A percentile compares a stretch with the other conserved stretches of the same genome.
phyloP scores from a whole-genome alignment of 78 protist species.

The Dictyostelium purpureum region DNA sequence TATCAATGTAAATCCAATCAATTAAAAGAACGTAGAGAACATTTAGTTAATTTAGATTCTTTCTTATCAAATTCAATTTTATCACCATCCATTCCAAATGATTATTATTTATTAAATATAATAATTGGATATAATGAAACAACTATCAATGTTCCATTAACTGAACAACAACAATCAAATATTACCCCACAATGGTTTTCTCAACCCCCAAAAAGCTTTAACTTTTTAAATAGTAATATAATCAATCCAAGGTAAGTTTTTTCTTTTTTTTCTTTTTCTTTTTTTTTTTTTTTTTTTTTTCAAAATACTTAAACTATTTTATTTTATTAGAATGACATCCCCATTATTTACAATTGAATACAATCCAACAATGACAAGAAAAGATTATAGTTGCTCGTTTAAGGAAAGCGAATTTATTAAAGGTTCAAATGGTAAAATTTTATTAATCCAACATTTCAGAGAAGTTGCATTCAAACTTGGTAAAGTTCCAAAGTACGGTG shows the following conservation, averaged over 20 bases:
- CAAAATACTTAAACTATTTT: background rate
- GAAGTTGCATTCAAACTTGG: constrained; percentile 66
- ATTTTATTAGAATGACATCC: constrained; percentile 10
- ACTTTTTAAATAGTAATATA: constrained; percentile 7
- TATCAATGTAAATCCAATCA: background rate
- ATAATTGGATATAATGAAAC: constrained; percentile 1
- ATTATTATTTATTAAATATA: background rate
- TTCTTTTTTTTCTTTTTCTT: background rate
- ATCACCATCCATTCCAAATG: too few relatives aligned
- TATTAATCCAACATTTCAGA: constrained; percentile 56
- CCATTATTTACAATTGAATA: constrained; percentile 45
- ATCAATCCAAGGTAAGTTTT: constrained; percentile 18
- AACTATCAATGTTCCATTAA: constrained; percentile 9
- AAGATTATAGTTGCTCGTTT: constrained; percentile 13
- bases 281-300: background rate
- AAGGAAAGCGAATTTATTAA: constrained; percentile 13
- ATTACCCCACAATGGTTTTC: background rate
- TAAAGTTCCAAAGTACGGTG: constrained; percentile 67
- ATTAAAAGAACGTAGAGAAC: background rate
- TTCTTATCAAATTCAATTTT: background rate
- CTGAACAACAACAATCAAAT: constrained; percentile 3
- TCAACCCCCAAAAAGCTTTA: constrained; percentile 22
- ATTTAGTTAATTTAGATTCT: background rate
- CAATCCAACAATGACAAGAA: constrained; percentile 47
- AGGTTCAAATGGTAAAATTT: constrained; percentile 61